Evolutionary conservation across 345 rosid genomes (phyloP).

Genomic region (Diplotaxis tenuifolia): DNA sequence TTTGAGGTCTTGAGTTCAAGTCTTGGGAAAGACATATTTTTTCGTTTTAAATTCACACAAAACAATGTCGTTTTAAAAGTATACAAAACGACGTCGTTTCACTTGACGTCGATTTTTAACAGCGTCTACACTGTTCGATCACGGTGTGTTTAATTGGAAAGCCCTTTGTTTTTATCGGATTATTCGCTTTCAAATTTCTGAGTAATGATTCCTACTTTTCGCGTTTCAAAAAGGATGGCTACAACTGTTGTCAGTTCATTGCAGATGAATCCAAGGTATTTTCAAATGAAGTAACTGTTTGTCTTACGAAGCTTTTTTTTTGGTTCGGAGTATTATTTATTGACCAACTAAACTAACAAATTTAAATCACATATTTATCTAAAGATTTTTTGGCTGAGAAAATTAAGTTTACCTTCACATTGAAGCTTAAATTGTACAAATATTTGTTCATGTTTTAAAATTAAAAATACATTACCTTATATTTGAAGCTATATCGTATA

Average conservation of each 20-base stretch:
- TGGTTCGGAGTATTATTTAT: too few relatives aligned
- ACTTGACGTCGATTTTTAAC: too few relatives aligned
- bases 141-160: too few relatives aligned
- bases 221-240: slow-evolving; percentile 26
- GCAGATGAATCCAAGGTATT: slow-evolving; percentile 26
- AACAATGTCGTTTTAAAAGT: too few relatives aligned
- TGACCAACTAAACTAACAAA: slow-evolving; percentile 10
- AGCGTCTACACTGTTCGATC: too few relatives aligned
- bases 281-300: slow-evolving; percentile 29
- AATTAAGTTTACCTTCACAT: slow-evolving; percentile 21
- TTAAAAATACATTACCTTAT: slow-evolving; percentile 19
- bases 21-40: too few relatives aligned
- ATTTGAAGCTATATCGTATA: slow-evolving; percentile 35
- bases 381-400: slow-evolving; percentile 8
- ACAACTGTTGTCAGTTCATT: slow-evolving; percentile 36
- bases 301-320: too few relatives aligned
- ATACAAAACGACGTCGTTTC: too few relatives aligned
- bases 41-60: too few relatives aligned
- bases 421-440: slow-evolving; percentile 8
- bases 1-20: too few relatives aligned
- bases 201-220: slow-evolving; percentile 31
- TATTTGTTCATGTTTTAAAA: not conserved
- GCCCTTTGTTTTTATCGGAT: too few relatives aligned
- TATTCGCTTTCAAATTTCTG: not conserved
- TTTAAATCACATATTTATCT: not conserved